Base-by-base conservation (phyloP, 306 rosid species). In the Sicyos edulis region DNA sequence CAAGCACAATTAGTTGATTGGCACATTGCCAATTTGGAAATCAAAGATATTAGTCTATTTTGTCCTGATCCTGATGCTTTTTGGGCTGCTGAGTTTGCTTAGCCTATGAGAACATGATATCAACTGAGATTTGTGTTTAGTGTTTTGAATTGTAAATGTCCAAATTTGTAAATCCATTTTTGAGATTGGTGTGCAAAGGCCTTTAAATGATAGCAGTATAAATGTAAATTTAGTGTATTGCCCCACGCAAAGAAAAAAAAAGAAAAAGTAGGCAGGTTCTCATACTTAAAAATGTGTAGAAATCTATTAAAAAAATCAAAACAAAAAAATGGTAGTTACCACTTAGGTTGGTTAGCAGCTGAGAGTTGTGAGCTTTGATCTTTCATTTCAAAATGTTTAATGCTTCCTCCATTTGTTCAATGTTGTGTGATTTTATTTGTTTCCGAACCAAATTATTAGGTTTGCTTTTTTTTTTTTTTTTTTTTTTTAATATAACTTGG, bases 21-120 rank as follows among this genome's bases (percentile, higher is more conserved):
- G 97, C 98, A 93, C 75, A 90, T 93, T 71, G 98, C 98, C 34
- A 88, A 93, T 79, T 65, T 87, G 74, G 98, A 93, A 83, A 78
- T 93, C 72, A 82, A 86, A 80, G 96, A 93, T 81, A 82, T 83
- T 55, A 90, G 97, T 63, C 81, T 93, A 16, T 90, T 85, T 80
- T 88, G 93, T 80, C 93, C 95, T 0, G 96, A 93, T 79, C 87
- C 98, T 32, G 96, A 90, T 79, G 84, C 92, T 51, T 93, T 90
- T 81, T 93, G 98, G 98, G 98, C 98, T 13, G 87, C 83, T 74
- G 98, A 93, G 73, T 74, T 92, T 68, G 91, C 55, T 68, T 68
- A 8, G 29, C 17, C 26, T 37, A 37, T 64, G 52, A 19, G 67
- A 47, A 34, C 32, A 21, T 44, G 4, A 32, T 62, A 49, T 47